phyloP scores from a whole-genome alignment of 2,329 filamentous ascomycete genomes.

The Lizonia empirigonia region DNA sequence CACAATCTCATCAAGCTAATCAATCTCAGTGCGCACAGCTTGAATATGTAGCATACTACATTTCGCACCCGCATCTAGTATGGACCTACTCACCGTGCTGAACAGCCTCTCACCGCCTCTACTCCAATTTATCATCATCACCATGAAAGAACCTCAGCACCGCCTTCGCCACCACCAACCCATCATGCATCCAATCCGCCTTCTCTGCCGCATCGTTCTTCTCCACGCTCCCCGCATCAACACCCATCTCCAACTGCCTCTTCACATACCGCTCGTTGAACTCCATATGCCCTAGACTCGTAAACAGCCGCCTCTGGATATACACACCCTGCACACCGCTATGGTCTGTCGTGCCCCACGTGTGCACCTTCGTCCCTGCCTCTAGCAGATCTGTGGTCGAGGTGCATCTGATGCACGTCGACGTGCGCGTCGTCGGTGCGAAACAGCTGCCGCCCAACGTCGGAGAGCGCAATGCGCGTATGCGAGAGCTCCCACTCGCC shows the following conservation, averaged over 20 bases:
- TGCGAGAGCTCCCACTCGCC: conserved; percentile 57
- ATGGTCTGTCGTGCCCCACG: conserved; percentile 55
- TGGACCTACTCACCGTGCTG: too few species aligned
- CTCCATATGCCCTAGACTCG: conserved; percentile 55
- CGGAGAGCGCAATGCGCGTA: conserved; percentile 49
- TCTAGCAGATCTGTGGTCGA: conserved; percentile 49
- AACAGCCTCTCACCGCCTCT: background rate
- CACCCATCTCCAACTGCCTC: conserved; percentile 52
- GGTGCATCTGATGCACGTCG: conserved; percentile 56
- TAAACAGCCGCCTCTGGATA: conserved; percentile 53
- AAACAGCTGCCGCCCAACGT: conserved; percentile 52
- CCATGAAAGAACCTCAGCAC: conserved; percentile 43
- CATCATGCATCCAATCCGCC: conserved; percentile 43
- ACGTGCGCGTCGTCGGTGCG: conserved; percentile 40
- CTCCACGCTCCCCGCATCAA: conserved; percentile 51
- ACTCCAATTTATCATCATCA: conserved; percentile 34
- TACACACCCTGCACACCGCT: conserved; percentile 55
- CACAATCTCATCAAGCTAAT: too few species aligned
- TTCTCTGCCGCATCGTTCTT: conserved; percentile 40
- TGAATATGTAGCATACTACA: too few species aligned
- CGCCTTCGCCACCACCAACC: conserved; percentile 36
- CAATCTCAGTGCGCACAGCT: too few species aligned
- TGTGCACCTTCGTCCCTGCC: conserved; percentile 52
- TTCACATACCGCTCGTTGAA: conserved; percentile 56
- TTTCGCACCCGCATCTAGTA: too few species aligned